Evolutionary conservation across 208 protist species (phyloP), one percentile per base, ranked within the genome.

Genomic region (Ichthyophonus hoferi): DNA sequence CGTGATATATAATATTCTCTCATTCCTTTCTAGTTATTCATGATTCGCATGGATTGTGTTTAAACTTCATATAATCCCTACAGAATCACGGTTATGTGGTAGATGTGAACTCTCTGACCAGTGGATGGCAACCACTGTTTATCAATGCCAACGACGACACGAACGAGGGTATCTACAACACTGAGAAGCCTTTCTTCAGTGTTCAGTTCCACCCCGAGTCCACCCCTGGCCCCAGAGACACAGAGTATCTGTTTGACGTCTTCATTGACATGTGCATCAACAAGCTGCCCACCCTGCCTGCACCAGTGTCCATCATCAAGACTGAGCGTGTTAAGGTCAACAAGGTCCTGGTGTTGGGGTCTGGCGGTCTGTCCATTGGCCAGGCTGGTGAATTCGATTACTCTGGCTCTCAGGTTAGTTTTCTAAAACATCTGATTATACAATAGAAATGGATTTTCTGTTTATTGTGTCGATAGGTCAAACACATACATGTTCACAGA

Each of bases 361-460:
- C 50, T 24, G 50, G 50, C 24, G 97, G 97, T 87, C 97, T 99
- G 42, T 97, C 97, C 40, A 99, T 99, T 91, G 98, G 98, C 42
- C 98, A 99, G 94, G 98, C 98, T 31, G 97, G 98, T 77, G 98
- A 99, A 94, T 99, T 99, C 91, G 98, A 99, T 95, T 99, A 99
- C 95, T 98, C 96, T 83, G 98, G 98, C 78, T 99, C 79, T 41
- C 93, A 76, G 40, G 82, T 40, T 14, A 7, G 79, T 67, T n/a
- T n/a, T n/a, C n/a, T n/a, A n/a, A n/a, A n/a, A n/a, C n/a, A n/a
- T n/a, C n/a, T n/a, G n/a, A n/a, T n/a, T n/a, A n/a, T n/a, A n/a
- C n/a, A n/a, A n/a, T n/a, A n/a, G n/a, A n/a, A n/a, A n/a, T n/a
- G n/a, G n/a, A n/a, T n/a, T n/a, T n/a, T n/a, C n/a, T n/a, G n/a